Conservation (phyloP, 768 basidiomycete species). For the Russula sp. region DNA sequence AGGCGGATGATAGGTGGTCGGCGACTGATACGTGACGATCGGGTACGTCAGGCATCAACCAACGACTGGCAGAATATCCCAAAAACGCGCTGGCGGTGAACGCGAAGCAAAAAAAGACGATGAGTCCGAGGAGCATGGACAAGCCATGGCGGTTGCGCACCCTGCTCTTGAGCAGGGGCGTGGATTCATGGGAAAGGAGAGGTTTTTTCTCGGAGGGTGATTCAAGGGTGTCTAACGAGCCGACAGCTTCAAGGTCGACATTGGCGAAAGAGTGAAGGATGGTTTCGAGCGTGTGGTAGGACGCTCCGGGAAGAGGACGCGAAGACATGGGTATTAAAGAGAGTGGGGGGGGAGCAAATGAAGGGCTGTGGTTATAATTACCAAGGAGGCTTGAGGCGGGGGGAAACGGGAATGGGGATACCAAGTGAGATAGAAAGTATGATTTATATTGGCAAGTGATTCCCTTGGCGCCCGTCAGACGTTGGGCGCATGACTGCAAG, state of each 20-base stretch:
- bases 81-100: constrained; percentile 15
- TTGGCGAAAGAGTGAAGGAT: constrained; percentile 1
- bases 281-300: constrained; percentile 15
- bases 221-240: neutral
- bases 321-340: neutral
- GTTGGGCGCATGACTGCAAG: neutral
- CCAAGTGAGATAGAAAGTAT: neutral
- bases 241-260: constrained; percentile 12
- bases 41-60: neutral
- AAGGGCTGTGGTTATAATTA: too few relatives aligned
- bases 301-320: constrained; percentile 18
- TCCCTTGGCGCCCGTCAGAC: neutral
- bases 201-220: neutral
- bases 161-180: neutral
- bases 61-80: neutral
- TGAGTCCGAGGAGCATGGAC: constrained; percentile 1
- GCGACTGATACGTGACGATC: neutral
- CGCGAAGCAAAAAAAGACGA: constrained; percentile 4
- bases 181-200: neutral
- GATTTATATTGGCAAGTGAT: neutral
- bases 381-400: neutral
- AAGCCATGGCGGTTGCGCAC: neutral
- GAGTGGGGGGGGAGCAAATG: neutral
- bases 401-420: neutral
- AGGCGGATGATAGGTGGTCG: neutral